Evolutionary conservation across 345 rosid species (phyloP).

Genomic region (Brassica juncea): DNA sequence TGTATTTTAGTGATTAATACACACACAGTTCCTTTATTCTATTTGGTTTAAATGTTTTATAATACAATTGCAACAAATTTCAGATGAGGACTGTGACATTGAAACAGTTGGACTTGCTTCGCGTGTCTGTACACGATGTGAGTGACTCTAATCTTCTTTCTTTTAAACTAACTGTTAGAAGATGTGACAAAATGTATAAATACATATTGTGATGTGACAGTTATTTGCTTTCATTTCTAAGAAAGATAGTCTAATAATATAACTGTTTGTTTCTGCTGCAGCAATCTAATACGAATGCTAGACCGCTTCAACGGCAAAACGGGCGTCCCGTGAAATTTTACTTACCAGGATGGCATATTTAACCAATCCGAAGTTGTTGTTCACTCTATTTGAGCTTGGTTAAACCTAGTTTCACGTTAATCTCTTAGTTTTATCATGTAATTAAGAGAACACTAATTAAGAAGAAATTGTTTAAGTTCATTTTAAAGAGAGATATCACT

Average conservation of each 20-base stretch:
- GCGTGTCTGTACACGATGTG: conserved; percentile 35
- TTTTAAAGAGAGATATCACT: background rate
- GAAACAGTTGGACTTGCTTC: conserved; percentile 32
- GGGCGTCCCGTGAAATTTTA: conserved; percentile 24
- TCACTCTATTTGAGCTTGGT: background rate
- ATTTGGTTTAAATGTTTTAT: background rate
- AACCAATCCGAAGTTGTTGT: background rate
- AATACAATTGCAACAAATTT: background rate
- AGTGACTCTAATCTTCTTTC: conserved; percentile 5
- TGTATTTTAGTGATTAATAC: background rate
- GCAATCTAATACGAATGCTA: conserved; percentile 37
- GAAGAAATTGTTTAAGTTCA: background rate
- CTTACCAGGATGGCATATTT: conserved; percentile 34
- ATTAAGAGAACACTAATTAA: background rate
- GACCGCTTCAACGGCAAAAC: conserved; percentile 27
- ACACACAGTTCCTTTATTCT: background rate
- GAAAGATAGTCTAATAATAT: background rate
- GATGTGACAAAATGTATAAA: background rate
- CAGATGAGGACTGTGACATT: conserved; percentile 28
- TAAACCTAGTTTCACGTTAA: background rate
- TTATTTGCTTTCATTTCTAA: too few relatives aligned
- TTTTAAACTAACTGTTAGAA: background rate
- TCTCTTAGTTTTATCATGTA: background rate
- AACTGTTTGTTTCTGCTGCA: conserved; percentile 3
- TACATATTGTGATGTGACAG: background rate